Percentiles rank a stretch among this genome's conserved stretches.
phyloP scores from a whole-genome alignment of 2,329 filamentous ascomycete species.

The Talaromyces sp. region DNA sequence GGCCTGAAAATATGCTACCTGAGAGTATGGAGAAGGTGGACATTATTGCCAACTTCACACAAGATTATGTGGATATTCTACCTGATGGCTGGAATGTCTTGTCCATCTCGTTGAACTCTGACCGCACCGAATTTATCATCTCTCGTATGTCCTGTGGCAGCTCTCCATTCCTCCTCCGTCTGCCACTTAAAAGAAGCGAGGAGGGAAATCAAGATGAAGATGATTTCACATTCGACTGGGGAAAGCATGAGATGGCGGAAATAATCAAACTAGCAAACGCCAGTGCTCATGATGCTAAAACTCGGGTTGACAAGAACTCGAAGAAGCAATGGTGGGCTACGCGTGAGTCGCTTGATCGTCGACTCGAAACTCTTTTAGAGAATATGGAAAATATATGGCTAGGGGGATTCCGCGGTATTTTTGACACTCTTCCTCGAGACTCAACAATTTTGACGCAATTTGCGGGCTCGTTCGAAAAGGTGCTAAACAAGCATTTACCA shows the following conservation, averaged over 20 bases:
- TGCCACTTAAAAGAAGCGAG: conserved; percentile 74
- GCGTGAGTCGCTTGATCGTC: conserved; percentile 72
- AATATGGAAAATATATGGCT: conserved; percentile 94
- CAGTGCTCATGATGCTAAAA: conserved; percentile 70
- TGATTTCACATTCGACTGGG: conserved; percentile 78
- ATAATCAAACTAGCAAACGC: conserved; percentile 80
- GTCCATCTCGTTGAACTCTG: conserved; percentile 79
- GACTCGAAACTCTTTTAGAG: conserved; percentile 71
- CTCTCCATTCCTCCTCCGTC: conserved; percentile 77
- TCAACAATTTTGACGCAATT: conserved; percentile 69
- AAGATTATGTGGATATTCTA: conserved; percentile 79
- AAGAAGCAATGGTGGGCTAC: conserved; percentile 88
- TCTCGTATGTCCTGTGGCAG: conserved; percentile 75
- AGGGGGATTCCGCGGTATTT: conserved; percentile 91
- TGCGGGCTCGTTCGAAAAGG: conserved; percentile 70
- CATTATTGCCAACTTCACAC: conserved; percentile 65
- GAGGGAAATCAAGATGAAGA: conserved; percentile 78
- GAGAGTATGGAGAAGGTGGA: conserved; percentile 22
- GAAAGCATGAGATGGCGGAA: conserved; percentile 72
- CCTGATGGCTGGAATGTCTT: conserved; percentile 80
- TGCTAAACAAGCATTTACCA: conserved; percentile 79
- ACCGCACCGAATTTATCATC: conserved; percentile 78
- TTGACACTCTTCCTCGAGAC: conserved; percentile 68
- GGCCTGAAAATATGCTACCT: conserved; percentile 42
- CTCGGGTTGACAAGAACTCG: conserved; percentile 69